A percentile compares a stretch with the other conserved stretches of the same genome.
phyloP scores from a whole-genome alignment of 306 rosid species.

The Senna tora region DNA sequence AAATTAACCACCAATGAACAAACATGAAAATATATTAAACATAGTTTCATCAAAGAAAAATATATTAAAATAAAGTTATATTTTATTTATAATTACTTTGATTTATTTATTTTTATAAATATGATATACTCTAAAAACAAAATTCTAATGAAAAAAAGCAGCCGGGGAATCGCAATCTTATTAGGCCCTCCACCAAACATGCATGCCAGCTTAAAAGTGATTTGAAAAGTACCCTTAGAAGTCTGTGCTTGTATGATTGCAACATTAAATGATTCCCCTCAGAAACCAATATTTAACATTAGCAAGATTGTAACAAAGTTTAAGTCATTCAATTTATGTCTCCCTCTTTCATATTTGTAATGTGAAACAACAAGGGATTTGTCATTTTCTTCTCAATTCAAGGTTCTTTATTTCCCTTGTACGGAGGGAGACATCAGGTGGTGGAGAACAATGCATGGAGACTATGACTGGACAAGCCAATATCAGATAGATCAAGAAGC shows the following conservation, averaged over 20 bases:
- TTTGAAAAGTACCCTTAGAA: neutral
- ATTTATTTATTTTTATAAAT: no score
- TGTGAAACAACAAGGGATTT: neutral
- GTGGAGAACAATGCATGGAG: no score
- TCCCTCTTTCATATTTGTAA: neutral
- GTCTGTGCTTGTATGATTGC: neutral
- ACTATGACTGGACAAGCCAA: slow-evolving; percentile 8
- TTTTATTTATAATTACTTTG: no score
- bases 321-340: neutral
- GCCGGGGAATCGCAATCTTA: slow-evolving; percentile 23
- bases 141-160: neutral
- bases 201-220: slow-evolving; percentile 21
- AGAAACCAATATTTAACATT: neutral
- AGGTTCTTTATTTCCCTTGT: slow-evolving; percentile 3
- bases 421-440: slow-evolving; percentile 27
- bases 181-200: slow-evolving; percentile 30
- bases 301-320: neutral
- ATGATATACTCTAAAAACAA: neutral
- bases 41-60: no score
- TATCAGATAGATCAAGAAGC: neutral
- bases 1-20: neutral
- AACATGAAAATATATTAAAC: neutral
- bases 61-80: no score
- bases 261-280: neutral
- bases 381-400: neutral